Evolutionary conservation across 2,329 filamentous ascomycete species (phyloP), one percentile per base, ranked within the genome.

Genomic region (Pseudogymnoascus pannorum): DNA sequence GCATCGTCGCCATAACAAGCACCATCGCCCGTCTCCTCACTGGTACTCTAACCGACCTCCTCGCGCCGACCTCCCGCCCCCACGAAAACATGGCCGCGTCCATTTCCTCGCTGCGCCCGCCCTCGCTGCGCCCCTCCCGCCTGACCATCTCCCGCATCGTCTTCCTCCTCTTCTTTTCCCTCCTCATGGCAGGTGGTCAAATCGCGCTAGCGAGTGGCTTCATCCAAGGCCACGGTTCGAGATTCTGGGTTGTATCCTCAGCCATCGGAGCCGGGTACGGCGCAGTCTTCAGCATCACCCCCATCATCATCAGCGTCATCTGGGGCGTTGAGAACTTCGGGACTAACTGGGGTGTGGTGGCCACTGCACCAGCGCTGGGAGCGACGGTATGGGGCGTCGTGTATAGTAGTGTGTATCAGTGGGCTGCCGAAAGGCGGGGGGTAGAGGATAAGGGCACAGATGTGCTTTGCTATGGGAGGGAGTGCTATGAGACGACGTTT

Each of bases 321-420:
- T 99, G 94, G 94, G 94, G 94, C 24, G 92, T 96, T 0, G 92
- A 97, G 77, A 99, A 97, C 73, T 97, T 99, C 72, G 94, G 91
- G 62, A 99, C 94, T 0, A 97, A 99, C 69, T 99, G 93, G 86
- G 94, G 94, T 8, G 92, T 97, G 64, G 86, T 97, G 6, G 92
- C 92, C 42, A 94, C 95, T 79, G 87, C 93, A 61, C 94, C 94
- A 2, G 94, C 94, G 0, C 76, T 89, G 0, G 94, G 93, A 0
- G 92, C 93, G 0, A 91, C 91, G 0, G 81, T 96, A 31, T 99
- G 93, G 92, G 91, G 92, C 0, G 74, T 94, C 0, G 78, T 97
- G n/a, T 99, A 97, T 73, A 91, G 89, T 5, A 83, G 80, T 0
- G 86, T 91, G 2, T 95, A 95, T 69, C 87, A 94, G 73, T 80